Evolutionary conservation across 2,329 filamentous ascomycete genomes (phyloP).

Genomic region (Aspergillus melleus): DNA sequence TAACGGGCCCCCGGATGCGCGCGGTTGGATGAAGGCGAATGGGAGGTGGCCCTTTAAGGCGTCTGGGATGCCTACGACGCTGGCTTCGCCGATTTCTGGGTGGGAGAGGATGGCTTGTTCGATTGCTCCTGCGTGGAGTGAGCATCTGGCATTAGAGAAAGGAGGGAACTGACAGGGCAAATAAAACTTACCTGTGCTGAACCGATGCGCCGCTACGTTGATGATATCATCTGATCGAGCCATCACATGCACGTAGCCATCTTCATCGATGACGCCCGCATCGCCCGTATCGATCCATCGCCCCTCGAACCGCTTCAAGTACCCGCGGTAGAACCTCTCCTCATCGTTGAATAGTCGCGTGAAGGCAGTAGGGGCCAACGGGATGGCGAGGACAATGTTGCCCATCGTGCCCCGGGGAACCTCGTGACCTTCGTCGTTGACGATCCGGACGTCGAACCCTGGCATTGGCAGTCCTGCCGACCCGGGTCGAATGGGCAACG

Average conservation of each 20-base stretch:
- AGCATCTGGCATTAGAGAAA: slow-evolving; percentile 1
- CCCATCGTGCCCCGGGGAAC: slow-evolving; percentile 75
- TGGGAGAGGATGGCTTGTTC: slow-evolving; percentile 89
- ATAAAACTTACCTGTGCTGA: slow-evolving; percentile 71
- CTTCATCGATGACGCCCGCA: slow-evolving; percentile 78
- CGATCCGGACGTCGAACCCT: slow-evolving; percentile 82
- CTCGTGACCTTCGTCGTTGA: slow-evolving; percentile 76
- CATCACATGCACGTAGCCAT: slow-evolving; percentile 67
- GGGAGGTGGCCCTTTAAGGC: slow-evolving; percentile 85
- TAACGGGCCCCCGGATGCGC: slow-evolving; percentile 50
- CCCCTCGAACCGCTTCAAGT: slow-evolving; percentile 77
- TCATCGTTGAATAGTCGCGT: slow-evolving; percentile 84
- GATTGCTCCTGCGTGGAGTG: slow-evolving; percentile 63
- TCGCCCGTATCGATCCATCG: slow-evolving; percentile 91
- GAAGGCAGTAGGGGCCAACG: slow-evolving; percentile 82
- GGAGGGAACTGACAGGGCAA: not conserved
- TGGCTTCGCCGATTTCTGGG: slow-evolving; percentile 75
- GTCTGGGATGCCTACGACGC: slow-evolving; percentile 84
- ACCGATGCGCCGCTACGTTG: slow-evolving; percentile 90
- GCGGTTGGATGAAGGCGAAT: slow-evolving; percentile 78
- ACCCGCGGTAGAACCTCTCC: slow-evolving; percentile 80
- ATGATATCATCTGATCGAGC: slow-evolving; percentile 78
- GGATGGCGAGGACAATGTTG: slow-evolving; percentile 83
- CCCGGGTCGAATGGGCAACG: slow-evolving; percentile 71
- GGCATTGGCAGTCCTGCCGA: slow-evolving; percentile 90